Percentiles rank a stretch among this genome's conserved stretches.
Evolutionary conservation across 2,329 filamentous ascomycete genomes (phyloP).

Genomic region (Claviceps sorghi): DNA sequence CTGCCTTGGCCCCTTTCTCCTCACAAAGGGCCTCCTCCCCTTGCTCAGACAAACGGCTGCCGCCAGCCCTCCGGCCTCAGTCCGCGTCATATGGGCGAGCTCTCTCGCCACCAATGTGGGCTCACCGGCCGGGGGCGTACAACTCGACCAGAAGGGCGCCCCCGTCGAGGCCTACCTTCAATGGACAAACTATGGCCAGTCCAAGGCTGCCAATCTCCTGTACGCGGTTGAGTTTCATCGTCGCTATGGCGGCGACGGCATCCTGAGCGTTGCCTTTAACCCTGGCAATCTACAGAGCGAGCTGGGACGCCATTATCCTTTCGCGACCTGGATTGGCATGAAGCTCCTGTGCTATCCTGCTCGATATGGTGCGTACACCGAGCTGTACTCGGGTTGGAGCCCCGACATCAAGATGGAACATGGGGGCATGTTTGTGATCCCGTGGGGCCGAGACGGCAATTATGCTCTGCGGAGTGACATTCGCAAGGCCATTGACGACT

Average conservation of each 20-base stretch:
- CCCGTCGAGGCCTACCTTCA: neutral
- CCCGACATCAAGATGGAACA: constrained; percentile 24
- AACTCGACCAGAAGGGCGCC: constrained; percentile 9
- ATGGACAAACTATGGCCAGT: constrained; percentile 9
- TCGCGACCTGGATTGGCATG: constrained; percentile 6
- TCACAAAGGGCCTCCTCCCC: constrained; percentile 3
- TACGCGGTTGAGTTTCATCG: constrained; percentile 18
- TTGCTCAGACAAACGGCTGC: constrained; percentile 3
- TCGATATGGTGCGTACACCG: constrained; percentile 30
- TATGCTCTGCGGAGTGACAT: neutral
- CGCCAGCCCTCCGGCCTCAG: neutral
- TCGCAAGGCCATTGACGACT: constrained; percentile 1
- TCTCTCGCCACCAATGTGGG: neutral
- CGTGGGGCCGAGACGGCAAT: constrained; percentile 5
- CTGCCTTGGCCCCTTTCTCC: constrained; percentile 4
- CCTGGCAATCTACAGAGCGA: constrained; percentile 26
- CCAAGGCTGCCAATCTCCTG: constrained; percentile 19
- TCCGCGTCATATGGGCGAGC: constrained; percentile 5
- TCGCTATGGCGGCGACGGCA: constrained; percentile 14
- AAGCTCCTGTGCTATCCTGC: constrained; percentile 13
- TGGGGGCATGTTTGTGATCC: constrained; percentile 5
- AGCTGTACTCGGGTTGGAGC: constrained; percentile 31
- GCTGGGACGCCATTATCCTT: constrained; percentile 17
- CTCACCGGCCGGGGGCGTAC: constrained; percentile 2
- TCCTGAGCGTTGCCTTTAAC: constrained; percentile 21